Evolutionary conservation across 345 rosid species (phyloP), one percentile per base, ranked within the genome.

Genomic region (Pistacia vera): DNA sequence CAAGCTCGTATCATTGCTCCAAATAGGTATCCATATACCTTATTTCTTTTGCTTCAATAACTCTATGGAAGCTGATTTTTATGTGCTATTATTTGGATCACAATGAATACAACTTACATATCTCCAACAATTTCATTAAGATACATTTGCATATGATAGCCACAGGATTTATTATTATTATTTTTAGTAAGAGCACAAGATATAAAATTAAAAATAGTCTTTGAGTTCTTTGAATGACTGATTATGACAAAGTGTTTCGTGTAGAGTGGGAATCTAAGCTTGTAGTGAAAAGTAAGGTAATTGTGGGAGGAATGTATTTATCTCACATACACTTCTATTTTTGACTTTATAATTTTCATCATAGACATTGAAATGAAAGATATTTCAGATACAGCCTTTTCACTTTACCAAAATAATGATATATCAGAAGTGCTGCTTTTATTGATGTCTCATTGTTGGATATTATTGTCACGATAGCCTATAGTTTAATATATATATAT

Each of bases 21-120:
- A 35, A 85, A 91, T 51, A 91, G 98, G 98, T 89, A 60, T 46
- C 41, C 38, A 13, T 16, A 17, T 20, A 44, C 16, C 7, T 64
- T 52, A 2, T 25, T 54, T 72, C 63, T 74, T 48, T 20, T 51
- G 30, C 36, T 51, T 64, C 56, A 16, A 4, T 54, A 12, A 12
- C 0, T 22, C 10, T 63, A 33, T 35, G 20, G 44, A 30, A 72
- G 68, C 57, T 48, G 48, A 48, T 63, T 61, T 22, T 63, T 56
- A 28, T 18, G 11, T 63, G 5, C 51, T 71, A 56, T 33, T 33
- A 7, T 56, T 33, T 57, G 52, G 63, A 38, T 36, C 54, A 70
- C 63, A 56, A 70, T n/a, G 5, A 35, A 51, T 60, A 11, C 63
- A 10, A 22, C 14, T 61, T 3, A 69, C 16, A 17, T 30, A 33